Percentiles rank a stretch among this genome's conserved stretches.
phyloP scores from a whole-genome alignment of 1,139 yeast species.

The Suhomyces guaymorum region DNA sequence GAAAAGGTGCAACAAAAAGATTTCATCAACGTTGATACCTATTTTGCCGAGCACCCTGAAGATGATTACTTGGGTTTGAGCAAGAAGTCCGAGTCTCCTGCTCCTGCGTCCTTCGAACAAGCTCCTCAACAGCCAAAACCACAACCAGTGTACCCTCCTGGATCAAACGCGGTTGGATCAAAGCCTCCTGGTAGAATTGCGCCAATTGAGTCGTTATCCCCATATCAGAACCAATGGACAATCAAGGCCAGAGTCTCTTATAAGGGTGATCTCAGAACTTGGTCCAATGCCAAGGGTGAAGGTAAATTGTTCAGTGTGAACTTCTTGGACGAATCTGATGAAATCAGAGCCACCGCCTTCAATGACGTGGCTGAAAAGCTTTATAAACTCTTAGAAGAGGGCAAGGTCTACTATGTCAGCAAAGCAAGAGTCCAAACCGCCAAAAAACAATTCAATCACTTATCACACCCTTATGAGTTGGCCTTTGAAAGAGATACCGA shows the following conservation, averaged over 20 bases:
- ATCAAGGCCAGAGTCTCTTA: slow-evolving; percentile 88
- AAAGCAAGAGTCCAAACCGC: slow-evolving; percentile 82
- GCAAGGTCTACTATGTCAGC: slow-evolving; percentile 82
- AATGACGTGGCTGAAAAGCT: slow-evolving; percentile 82
- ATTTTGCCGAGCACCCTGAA: slow-evolving; percentile 55
- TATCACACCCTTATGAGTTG: slow-evolving; percentile 87
- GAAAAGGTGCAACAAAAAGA: slow-evolving; percentile 39
- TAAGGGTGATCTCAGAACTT: slow-evolving; percentile 85
- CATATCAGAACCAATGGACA: slow-evolving; percentile 89
- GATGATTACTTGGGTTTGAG: slow-evolving; percentile 41
- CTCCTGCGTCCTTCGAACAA: slow-evolving; percentile 11
- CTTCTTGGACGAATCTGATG: slow-evolving; percentile 91
- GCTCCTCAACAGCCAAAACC: slow-evolving; percentile 12
- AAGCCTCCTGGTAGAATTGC: slow-evolving; percentile 38
- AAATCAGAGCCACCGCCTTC: slow-evolving; percentile 94
- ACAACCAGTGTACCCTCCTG: slow-evolving; percentile 19
- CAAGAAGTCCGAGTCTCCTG: slow-evolving; percentile 21
- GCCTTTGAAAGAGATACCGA: slow-evolving; percentile 77
- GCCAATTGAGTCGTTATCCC: slow-evolving; percentile 86
- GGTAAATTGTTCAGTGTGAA: slow-evolving; percentile 90
- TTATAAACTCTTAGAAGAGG: slow-evolving; percentile 77
- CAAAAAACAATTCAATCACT: slow-evolving; percentile 81
- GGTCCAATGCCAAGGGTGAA: slow-evolving; percentile 84
- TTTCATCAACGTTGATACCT: slow-evolving; percentile 50
- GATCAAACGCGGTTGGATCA: slow-evolving; percentile 15